Evolutionary conservation across 495 filamentous ascomycete species (phyloP).

Genomic region (Neurospora sp.): DNA sequence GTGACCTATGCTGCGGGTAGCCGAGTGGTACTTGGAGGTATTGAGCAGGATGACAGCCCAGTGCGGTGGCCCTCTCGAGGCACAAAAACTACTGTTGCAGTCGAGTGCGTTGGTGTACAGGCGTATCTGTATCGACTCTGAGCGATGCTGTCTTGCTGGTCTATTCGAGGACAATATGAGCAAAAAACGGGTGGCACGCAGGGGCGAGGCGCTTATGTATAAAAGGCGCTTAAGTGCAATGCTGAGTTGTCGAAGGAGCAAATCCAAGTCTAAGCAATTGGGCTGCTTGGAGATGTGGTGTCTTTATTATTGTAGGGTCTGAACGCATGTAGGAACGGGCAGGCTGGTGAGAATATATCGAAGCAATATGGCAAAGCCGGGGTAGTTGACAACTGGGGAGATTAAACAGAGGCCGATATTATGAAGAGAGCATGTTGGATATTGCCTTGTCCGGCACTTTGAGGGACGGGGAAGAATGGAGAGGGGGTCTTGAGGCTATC

Average conservation of each 20-base stretch:
- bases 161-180: not conserved
- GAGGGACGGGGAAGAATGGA: slow-evolving; percentile 8
- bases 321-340: not conserved
- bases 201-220: not conserved
- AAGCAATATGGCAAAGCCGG: slow-evolving; percentile 26
- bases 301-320: not conserved
- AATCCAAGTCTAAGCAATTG: not conserved
- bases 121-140: not conserved
- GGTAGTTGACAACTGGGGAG: slow-evolving; percentile 22
- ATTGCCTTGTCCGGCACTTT: slow-evolving; percentile 6
- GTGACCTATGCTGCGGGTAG: not conserved
- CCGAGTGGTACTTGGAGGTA: slow-evolving; percentile 6
- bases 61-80: not conserved
- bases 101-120: not conserved
- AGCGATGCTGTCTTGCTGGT: not conserved
- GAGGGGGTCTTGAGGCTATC: slow-evolving; percentile 4
- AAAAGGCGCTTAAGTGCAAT: not conserved
- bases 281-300: not conserved
- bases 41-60: slow-evolving; percentile 1
- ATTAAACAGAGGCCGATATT: slow-evolving; percentile 16
- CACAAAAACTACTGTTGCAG: not conserved
- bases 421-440: slow-evolving; percentile 14
- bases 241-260: not conserved
- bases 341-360: slow-evolving; percentile 13
- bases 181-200: not conserved